Evolutionary conservation across 805 yeast genomes (phyloP).

Genomic region (Phaffomyces opuntiae): DNA sequence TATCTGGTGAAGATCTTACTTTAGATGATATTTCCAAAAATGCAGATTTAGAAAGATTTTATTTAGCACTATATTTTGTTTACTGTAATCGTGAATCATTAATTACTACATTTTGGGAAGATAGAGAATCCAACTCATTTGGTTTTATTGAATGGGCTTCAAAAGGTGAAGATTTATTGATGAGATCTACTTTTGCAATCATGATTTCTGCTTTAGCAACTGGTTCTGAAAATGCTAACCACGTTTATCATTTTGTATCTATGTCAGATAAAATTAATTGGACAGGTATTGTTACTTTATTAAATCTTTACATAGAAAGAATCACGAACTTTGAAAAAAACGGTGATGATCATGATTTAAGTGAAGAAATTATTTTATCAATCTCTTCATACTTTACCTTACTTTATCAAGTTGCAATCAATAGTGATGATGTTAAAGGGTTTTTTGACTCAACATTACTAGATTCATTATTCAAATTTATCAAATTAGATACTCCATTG

Average conservation of each 20-base stretch:
- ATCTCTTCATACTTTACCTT: conserved; percentile 69
- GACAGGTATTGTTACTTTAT: conserved; percentile 45
- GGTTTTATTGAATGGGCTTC: conserved; percentile 91
- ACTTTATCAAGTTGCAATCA: conserved; percentile 43
- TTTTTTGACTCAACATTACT: conserved; percentile 24
- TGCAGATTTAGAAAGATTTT: conserved; percentile 85
- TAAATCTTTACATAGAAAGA: conserved; percentile 44
- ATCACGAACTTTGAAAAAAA: conserved; percentile 30
- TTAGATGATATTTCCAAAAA: conserved; percentile 60
- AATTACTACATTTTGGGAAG: conserved; percentile 61
- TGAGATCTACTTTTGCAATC: conserved; percentile 75
- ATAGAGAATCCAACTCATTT: conserved; percentile 53
- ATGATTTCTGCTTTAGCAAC: conserved; percentile 70
- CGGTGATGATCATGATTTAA: conserved; percentile 49
- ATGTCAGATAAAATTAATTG: conserved; percentile 42
- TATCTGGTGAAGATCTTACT: conserved; percentile 50
- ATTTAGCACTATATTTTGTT: conserved; percentile 63
- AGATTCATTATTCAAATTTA: conserved; percentile 36
- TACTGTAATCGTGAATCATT: conserved; percentile 56
- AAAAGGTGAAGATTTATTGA: conserved; percentile 69
- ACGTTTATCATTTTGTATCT: conserved; percentile 41
- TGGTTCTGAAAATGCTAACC: conserved; percentile 47
- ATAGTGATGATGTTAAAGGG: conserved; percentile 29
- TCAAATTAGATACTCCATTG: conserved; percentile 39
- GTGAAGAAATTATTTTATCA: conserved; percentile 74